These are phyloP conservation scores for Daldinia eschscholtzii DNA, from an alignment of 2,329 filamentous ascomycete genomes.

Conservation along the genomic window DNA sequence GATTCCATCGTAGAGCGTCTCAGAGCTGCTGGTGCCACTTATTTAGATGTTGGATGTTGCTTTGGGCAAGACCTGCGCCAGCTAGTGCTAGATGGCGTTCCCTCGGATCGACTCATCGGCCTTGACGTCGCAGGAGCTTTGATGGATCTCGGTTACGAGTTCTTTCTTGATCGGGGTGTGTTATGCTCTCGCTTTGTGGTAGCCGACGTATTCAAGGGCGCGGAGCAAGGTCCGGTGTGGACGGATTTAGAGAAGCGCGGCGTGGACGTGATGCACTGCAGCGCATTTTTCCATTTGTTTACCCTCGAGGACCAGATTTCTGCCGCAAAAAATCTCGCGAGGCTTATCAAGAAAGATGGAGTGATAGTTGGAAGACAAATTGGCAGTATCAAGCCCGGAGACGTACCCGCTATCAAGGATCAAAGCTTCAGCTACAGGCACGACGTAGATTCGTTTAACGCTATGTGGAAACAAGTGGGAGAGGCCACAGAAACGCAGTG, in stretches of 20 bases:
- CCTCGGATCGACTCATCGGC: slow-evolving; percentile 40
- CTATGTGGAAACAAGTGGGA: slow-evolving; percentile 38
- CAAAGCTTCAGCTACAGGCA: slow-evolving; percentile 40
- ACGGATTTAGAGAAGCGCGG: slow-evolving; percentile 34
- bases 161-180: slow-evolving; percentile 46
- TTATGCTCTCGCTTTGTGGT: slow-evolving; percentile 42
- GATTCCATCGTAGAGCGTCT: slow-evolving; percentile 37
- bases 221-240: slow-evolving; percentile 29
- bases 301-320: slow-evolving; percentile 40
- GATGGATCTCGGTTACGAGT: slow-evolving; percentile 47
- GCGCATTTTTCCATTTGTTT: slow-evolving; percentile 49
- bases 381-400: slow-evolving; percentile 36
- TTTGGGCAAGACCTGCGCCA: slow-evolving; percentile 50
- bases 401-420: slow-evolving; percentile 36
- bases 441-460: slow-evolving; percentile 29
- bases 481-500: slow-evolving; percentile 36
- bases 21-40: slow-evolving; percentile 26
- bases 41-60: slow-evolving; percentile 51
- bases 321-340: slow-evolving; percentile 35
- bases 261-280: slow-evolving; percentile 47
- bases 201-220: slow-evolving; percentile 43
- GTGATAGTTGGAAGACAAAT: slow-evolving; percentile 43
- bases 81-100: slow-evolving; percentile 46
- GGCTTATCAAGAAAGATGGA: slow-evolving; percentile 39
- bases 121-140: slow-evolving; percentile 44